A percentile compares a stretch with the other conserved stretches of the same genome.
Evolutionary conservation across 1,139 yeast genomes (phyloP).

Genomic region (Debaryomycetaceae sp.): DNA sequence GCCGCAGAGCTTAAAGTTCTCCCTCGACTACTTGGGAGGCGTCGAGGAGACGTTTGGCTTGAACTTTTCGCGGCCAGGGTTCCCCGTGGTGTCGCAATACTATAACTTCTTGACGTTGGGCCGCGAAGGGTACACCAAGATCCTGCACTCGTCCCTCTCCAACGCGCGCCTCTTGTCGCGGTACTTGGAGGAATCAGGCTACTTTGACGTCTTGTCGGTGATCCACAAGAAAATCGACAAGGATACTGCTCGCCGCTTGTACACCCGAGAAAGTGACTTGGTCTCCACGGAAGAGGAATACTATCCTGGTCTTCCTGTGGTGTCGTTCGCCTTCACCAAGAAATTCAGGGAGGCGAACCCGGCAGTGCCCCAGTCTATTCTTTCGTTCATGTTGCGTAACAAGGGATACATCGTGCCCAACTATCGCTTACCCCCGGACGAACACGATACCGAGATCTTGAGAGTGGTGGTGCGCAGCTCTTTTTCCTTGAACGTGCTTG

Average conservation of each 20-base stretch:
- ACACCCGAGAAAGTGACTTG: slow-evolving; percentile 13
- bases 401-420: slow-evolving; percentile 87
- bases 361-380: slow-evolving; percentile 73
- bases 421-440: slow-evolving; percentile 67
- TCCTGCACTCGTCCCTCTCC: slow-evolving; percentile 51
- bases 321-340: slow-evolving; percentile 66
- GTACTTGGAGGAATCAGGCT: slow-evolving; percentile 53
- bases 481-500: slow-evolving; percentile 60
- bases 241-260: slow-evolving; percentile 6
- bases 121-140: slow-evolving; percentile 51
- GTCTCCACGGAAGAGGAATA: slow-evolving; percentile 24
- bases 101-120: slow-evolving; percentile 69
- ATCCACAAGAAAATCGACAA: slow-evolving; percentile 46
- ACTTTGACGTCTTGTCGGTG: slow-evolving; percentile 66
- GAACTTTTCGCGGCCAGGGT: slow-evolving; percentile 89
- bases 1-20: slow-evolving; percentile 65
- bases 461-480: slow-evolving; percentile 78
- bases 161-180: slow-evolving; percentile 63
- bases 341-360: slow-evolving; percentile 52
- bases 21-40: slow-evolving; percentile 79
- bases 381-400: slow-evolving; percentile 64
- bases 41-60: slow-evolving; percentile 78
- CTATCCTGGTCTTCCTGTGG: slow-evolving; percentile 81
- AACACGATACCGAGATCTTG: slow-evolving; percentile 50
- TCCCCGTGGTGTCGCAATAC: slow-evolving; percentile 82